A percentile compares a stretch with the other conserved stretches of the same genome.
Evolutionary conservation across 768 basidiomycete genomes (phyloP).

Genomic region (Cyathus striatus): DNA sequence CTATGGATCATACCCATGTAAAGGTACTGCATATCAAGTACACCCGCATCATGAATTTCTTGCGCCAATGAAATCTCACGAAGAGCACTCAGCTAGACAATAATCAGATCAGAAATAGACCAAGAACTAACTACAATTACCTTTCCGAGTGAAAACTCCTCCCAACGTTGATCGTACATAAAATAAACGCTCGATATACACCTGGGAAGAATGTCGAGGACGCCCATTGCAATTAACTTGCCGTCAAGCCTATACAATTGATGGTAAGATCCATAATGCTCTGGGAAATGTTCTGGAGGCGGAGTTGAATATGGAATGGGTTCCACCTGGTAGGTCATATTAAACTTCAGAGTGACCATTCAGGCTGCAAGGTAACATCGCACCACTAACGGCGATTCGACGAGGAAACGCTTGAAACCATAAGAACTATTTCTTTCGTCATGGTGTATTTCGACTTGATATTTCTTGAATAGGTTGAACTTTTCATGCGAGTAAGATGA

Average conservation of each 20-base stretch:
- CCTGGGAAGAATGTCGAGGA: constrained; percentile 83
- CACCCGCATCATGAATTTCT: constrained; percentile 73
- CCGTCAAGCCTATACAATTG: constrained; percentile 84
- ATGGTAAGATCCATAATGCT: constrained; percentile 89
- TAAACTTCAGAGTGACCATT: background rate
- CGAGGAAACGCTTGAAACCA: constrained; percentile 72
- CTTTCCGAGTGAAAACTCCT: constrained; percentile 74
- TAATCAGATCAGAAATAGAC: background rate
- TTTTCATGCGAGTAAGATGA: constrained; percentile 79
- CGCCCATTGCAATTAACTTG: constrained; percentile 76
- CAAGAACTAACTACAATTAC: constrained; percentile 25
- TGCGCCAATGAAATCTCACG: constrained; percentile 71
- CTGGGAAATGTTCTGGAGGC: constrained; percentile 57
- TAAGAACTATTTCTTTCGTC: constrained; percentile 47
- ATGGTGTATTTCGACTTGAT: constrained; percentile 76
- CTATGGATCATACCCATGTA: constrained; percentile 72
- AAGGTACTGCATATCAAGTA: constrained; percentile 54
- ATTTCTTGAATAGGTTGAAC: constrained; percentile 68
- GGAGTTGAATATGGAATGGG: constrained; percentile 51
- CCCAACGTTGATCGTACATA: constrained; percentile 74
- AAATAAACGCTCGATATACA: constrained; percentile 88
- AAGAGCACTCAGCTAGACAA: constrained; percentile 70
- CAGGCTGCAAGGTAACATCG: too few relatives aligned
- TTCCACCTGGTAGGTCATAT: constrained; percentile 35
- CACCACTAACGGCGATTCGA: constrained; percentile 72